Evolutionary conservation across 176 grass and related monocot species (phyloP).

Genomic region (Triticum dicoccoides): DNA sequence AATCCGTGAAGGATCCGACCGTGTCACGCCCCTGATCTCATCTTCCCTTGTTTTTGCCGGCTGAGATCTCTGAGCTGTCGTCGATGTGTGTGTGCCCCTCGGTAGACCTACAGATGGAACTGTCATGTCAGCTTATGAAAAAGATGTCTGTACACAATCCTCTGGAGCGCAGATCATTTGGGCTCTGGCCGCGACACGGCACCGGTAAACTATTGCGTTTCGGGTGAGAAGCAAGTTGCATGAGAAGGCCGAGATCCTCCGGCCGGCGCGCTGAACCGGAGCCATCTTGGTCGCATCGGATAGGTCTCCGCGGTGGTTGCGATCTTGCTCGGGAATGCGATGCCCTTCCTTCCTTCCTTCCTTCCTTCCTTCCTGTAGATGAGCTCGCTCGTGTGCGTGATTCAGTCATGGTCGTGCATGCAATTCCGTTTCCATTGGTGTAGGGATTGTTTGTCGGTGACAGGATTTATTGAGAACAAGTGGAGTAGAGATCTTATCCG

Average conservation of each 20-base stretch:
- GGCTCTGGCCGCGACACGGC: background rate
- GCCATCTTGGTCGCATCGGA: background rate
- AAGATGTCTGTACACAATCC: constrained; percentile 25
- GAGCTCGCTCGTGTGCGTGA: constrained; percentile 7
- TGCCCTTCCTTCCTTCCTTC: background rate
- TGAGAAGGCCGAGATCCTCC: background rate
- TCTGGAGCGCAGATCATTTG: background rate
- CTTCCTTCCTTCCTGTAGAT: background rate
- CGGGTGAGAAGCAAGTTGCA: background rate
- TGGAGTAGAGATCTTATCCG: background rate
- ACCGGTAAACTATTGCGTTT: background rate
- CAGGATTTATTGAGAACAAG: background rate
- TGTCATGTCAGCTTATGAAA: constrained; percentile 39
- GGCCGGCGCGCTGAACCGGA: background rate
- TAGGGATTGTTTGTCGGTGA: constrained; percentile 14
- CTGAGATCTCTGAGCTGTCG: constrained; percentile 20
- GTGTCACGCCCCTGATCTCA: background rate
- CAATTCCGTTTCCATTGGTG: background rate
- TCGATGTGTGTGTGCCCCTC: constrained; percentile 21
- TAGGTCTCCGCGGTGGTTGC: background rate
- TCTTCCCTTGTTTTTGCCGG: background rate
- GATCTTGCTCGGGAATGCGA: background rate
- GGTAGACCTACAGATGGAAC: constrained; percentile 15
- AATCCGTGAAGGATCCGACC: constrained; percentile 30
- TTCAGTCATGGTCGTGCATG: background rate